Evolutionary conservation across 2,329 filamentous ascomycete genomes (phyloP).

Genomic region (Orbilia oligospora): DNA sequence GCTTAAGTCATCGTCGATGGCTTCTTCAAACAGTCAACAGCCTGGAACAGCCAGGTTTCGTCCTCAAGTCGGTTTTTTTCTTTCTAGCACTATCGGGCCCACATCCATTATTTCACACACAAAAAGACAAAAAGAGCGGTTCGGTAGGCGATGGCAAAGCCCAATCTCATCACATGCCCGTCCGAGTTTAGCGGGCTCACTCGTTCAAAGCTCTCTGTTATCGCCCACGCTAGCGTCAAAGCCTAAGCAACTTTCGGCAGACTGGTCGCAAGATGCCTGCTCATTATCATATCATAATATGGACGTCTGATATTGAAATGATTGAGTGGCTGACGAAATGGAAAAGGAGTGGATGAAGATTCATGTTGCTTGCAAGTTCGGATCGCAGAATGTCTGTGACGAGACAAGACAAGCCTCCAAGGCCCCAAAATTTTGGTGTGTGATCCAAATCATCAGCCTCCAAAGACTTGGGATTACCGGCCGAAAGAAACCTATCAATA

Average conservation of each 20-base stretch:
- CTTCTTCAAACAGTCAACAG: not conserved
- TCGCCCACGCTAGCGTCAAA: conserved; percentile 33
- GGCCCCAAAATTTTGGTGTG: not conserved
- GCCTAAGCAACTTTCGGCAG: conserved; percentile 53
- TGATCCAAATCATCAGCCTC: conserved; percentile 5
- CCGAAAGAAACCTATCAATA: conserved; percentile 2
- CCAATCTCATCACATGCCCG: conserved; percentile 43
- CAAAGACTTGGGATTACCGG: conserved; percentile 6
- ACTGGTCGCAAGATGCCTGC: conserved; percentile 39
- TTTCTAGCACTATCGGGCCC: not conserved
- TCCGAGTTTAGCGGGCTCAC: conserved; percentile 25
- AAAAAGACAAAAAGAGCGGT: not conserved
- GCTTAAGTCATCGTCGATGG: not conserved
- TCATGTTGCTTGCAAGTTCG: conserved; percentile 16
- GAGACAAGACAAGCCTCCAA: conserved; percentile 22
- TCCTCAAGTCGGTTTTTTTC: not conserved
- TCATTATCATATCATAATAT: conserved; percentile 44
- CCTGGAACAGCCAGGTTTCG: conserved; percentile 6
- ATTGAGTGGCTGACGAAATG: conserved; percentile 30
- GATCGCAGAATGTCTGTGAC: conserved; percentile 17
- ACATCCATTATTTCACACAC: not conserved
- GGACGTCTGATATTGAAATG: conserved; percentile 25
- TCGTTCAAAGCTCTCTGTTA: conserved; percentile 24
- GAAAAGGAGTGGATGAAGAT: conserved; percentile 30
- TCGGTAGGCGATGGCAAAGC: conserved; percentile 24